Base-by-base conservation (phyloP, 768 basidiomycete species). In the Boletus sp. region DNA sequence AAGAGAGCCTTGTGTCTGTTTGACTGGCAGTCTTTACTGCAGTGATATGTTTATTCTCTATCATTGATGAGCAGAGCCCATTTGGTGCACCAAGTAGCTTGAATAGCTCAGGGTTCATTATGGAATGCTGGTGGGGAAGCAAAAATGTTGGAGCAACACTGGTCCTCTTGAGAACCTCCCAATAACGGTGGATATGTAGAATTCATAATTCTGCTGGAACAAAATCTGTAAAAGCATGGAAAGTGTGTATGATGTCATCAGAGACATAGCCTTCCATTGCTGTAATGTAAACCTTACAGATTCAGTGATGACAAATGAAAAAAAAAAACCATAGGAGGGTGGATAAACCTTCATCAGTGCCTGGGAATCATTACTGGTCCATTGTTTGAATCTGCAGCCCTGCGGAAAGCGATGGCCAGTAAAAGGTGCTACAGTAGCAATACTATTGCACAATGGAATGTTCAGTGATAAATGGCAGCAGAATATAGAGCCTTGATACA, bases 1-100 rank as follows among this genome's bases (percentile, higher is more conserved):
- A 1, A 39, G 37, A 75, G 62, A 0, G 66, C 43, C n/a, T 60
- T 60, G 3, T 50, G 19, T 2, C 33, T 30, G 49, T 60, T 75
- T 14, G 33, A 33, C 5, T 5, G 13, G 33, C 4, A 2, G 13
- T 33, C 32, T 33, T 33, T 33, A 33, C 32, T 33, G 32, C 71
- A 9, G 63, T 69, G 45, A 74, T 72, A 35, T 73, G 74, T 23
- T 69, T 71, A 0, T 63, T 64, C 23, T 76, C 72, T 0, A 67
- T 75, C 13, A 74, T 75, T 0, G 68, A 75, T 0, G 66, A 71
- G 42, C 73, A 74, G 2, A 75, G 64, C 0, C 74, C 70, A 44
- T 74, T 73, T 1, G 69, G 73, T 3, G 68, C 58, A 2, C 69
- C 69, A 53, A 72, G 75, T 1, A 61, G 39, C 2, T 9, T 17